phyloP scores from a whole-genome alignment of 2,329 filamentous ascomycete species.

The Sclerotinia borealis region DNA sequence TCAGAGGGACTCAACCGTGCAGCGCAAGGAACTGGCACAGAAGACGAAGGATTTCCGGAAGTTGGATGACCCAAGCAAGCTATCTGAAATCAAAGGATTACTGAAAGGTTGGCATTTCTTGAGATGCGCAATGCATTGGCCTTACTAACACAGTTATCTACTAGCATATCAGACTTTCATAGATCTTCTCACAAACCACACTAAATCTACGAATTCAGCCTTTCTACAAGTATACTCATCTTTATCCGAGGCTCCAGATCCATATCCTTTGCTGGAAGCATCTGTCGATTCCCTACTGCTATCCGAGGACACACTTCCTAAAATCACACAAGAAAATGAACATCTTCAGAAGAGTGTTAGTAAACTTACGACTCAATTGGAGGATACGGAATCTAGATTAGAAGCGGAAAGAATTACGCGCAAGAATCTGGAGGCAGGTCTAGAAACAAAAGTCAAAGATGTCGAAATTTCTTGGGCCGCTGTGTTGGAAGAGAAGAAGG shows the following conservation, averaged over 20 bases:
- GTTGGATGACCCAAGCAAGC: constrained; percentile 79
- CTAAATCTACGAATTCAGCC: constrained; percentile 86
- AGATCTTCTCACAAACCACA: constrained; percentile 91
- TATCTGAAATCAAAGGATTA: constrained; percentile 81
- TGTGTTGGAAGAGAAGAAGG: constrained; percentile 85
- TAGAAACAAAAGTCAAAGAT: constrained; percentile 79
- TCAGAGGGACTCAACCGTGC: constrained; percentile 90
- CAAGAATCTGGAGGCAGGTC: constrained; percentile 67
- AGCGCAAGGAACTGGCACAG: constrained; percentile 95
- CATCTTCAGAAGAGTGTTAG: constrained; percentile 75
- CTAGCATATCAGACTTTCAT: constrained; percentile 95
- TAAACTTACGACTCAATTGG: constrained; percentile 71
- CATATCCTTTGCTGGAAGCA: constrained; percentile 91
- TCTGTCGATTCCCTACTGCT: constrained; percentile 91
- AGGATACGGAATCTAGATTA: constrained; percentile 74
- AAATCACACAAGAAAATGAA: constrained; percentile 80
- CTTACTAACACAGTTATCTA: not conserved
- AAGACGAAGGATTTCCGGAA: constrained; percentile 98
- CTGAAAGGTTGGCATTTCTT: constrained; percentile 62
- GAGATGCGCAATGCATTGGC: not conserved
- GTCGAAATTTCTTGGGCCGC: constrained; percentile 86
- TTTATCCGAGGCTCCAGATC: constrained; percentile 90
- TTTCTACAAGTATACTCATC: constrained; percentile 92
- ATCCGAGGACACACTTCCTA: constrained; percentile 87
- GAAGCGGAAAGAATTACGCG: constrained; percentile 69